phyloP scores from a whole-genome alignment of 345 rosid genomes.

The Anastatica hierochuntica region DNA sequence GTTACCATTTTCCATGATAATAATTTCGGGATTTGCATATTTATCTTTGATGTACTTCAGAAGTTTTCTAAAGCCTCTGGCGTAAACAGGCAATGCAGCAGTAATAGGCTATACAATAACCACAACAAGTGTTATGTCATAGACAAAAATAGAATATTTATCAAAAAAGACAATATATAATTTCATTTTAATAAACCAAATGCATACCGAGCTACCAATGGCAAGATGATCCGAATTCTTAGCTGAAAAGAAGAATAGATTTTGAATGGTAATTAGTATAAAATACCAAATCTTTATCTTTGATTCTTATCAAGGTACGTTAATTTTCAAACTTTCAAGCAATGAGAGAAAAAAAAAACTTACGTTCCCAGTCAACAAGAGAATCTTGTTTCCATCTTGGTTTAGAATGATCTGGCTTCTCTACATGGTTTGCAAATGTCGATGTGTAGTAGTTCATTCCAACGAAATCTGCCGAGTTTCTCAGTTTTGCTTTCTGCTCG shows the following conservation, averaged over 20 bases:
- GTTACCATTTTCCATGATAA: slow-evolving; percentile 44
- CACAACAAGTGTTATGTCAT: neutral
- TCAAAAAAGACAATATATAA: too few relatives aligned
- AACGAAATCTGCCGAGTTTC: slow-evolving; percentile 34
- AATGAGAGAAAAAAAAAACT: slow-evolving; percentile 4
- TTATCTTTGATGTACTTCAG: slow-evolving; percentile 30
- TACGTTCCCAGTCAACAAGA: slow-evolving; percentile 27
- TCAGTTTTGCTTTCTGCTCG: slow-evolving; percentile 23
- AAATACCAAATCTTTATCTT: too few relatives aligned
- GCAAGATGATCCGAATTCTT: slow-evolving; percentile 8
- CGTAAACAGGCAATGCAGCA: slow-evolving; percentile 12
- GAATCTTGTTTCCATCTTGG: slow-evolving; percentile 31
- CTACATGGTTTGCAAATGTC: neutral
- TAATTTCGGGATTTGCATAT: slow-evolving; percentile 31
- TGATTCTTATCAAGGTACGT: slow-evolving; percentile 13
- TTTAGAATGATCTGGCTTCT: neutral
- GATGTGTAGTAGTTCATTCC: slow-evolving; percentile 43
- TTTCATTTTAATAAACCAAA: neutral
- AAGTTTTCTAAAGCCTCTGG: slow-evolving; percentile 25
- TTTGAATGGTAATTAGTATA: neutral
- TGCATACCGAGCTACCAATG: slow-evolving; percentile 25
- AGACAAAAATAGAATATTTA: too few relatives aligned
- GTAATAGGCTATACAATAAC: neutral
- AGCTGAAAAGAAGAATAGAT: neutral
- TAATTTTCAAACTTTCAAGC: too few relatives aligned